phyloP scores from a whole-genome alignment of 345 rosid species.

The Atalantia buxifolia region DNA sequence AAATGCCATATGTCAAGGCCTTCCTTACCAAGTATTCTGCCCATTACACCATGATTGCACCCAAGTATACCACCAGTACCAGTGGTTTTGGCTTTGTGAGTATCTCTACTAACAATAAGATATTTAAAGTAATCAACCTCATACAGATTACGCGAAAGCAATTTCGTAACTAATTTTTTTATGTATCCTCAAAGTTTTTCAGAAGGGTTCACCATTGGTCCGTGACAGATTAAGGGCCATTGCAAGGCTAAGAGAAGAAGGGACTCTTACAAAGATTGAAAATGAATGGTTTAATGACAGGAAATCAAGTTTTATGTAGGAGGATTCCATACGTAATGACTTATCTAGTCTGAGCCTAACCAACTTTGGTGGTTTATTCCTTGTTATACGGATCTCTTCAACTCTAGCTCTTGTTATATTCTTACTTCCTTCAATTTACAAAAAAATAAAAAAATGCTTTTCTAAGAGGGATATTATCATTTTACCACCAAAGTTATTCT shows the following conservation, averaged over 20 bases:
- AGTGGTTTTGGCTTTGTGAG: slow-evolving; percentile 6
- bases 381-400: slow-evolving; percentile 22
- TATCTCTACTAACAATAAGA: neutral
- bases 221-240: neutral
- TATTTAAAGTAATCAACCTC: neutral
- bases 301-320: neutral
- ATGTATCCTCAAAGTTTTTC: neutral
- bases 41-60: neutral
- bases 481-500: too few species aligned
- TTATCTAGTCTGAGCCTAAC: neutral
- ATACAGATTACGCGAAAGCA: too few species aligned
- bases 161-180: too few species aligned
- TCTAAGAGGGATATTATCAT: too few species aligned
- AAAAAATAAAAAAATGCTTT: neutral
- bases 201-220: neutral
- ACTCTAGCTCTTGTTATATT: slow-evolving; percentile 14
- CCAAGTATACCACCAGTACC: neutral
- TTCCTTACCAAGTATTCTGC: neutral
- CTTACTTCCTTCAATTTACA: neutral
- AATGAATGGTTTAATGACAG: neutral
- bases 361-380: slow-evolving; percentile 31
- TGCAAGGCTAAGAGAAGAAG: neutral
- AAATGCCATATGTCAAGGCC: slow-evolving; percentile 26
- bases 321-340: neutral
- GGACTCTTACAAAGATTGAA: neutral